Evolutionary conservation across 371 early-diverging fungal genomes (phyloP), one percentile per base, ranked within the genome.

Genomic region (Rhizopus delemar): DNA sequence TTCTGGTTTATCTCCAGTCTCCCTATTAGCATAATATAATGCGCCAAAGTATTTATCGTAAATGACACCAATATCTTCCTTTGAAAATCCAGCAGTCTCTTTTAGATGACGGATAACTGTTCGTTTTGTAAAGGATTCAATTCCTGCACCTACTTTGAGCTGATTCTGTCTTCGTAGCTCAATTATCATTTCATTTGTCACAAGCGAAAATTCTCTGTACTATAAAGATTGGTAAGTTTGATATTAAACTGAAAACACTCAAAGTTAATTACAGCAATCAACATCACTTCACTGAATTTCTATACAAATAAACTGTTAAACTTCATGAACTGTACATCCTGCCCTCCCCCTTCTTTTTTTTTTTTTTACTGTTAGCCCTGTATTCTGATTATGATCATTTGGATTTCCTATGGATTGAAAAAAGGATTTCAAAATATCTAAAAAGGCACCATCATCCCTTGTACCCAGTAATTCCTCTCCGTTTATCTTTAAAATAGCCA

Each of bases 71-170:
- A 97, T 77, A 57, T 96, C 90, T 43, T 94, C 93, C 64, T 93
- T 92, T 57, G 79, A 84, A 58, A 98, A 93, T 16, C 85, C 85
- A 46, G 86, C 84, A 15, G 81, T 81, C 41, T 89, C 83, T 28
- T 83, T 75, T 35, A 98, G 66, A 63, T 91, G 91, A 5, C 97
- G 86, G 39, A 97, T 77, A 6, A 87, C 81, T 4, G 90, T 88
- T 55, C 95, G 91, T 60, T 96, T 97, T 2, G 97, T 89, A 66
- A 92, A 98, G 16, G 87, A 86, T 67, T 96, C 95, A 55, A 98
- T 88, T 28, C 93, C 90, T 53, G 96, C 96, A 33, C 94, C 91
- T 2, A 97, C 93, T 68, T 93, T 92, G 50, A 96, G 85, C 69
- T 95, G 95, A 60, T 90, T 88, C 13, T 87, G 85, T 53, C 88